Evolutionary conservation across 164 flowering plant species (phyloP), one percentile per base, ranked within the genome.

Genomic region (Chimonanthus salicifolius): DNA sequence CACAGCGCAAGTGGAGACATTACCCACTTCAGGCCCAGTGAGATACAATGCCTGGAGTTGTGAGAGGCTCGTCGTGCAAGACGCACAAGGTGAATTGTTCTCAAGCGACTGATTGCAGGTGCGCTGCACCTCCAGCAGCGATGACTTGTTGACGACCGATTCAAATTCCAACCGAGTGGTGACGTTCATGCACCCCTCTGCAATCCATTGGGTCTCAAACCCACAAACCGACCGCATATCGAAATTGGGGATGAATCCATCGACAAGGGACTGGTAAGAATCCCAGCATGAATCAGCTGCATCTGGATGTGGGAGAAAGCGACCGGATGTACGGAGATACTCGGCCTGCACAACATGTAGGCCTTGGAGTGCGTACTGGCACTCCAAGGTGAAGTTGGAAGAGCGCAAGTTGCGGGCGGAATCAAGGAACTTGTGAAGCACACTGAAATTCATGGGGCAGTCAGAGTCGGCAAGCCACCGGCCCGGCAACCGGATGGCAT

Each of bases 151-250:
- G 58, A 87, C 74, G 6, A 33, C 16, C 6, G 71, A 8, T 65
- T 90, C 90, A 63, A 88, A 90, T 49, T 87, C 77, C 2, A 72
- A 18, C 10, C 78, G 72, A 20, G 87, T 74, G 47, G 87, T 82
- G 58, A 88, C 82, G 74, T 87, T 85, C 90, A 85, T 85, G 76
- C 92, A 90, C 1, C 84, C 85, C 50, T 81, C 65, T 1, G 89
- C 80, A 48, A 90, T 82, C 88, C 84, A 84, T 1, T 64, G 46
- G 20, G 87, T 82, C 46, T 80, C 46, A 71, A 86, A 86, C 18
- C 88, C 88, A 67, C 94, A 90, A 5, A 64, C 7, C 21, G 86
- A 21, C 46, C 80, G 75, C 45, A 87, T 73, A 64, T 84, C 79
- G 68, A 87, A 80, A 5, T 62, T 72, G 8, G 82, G 78, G n/a